These are phyloP conservation scores for Climacium dendroides DNA, from an alignment of 225 moss, liverwort and hornwort species.

Conservation along the genomic window DNA sequence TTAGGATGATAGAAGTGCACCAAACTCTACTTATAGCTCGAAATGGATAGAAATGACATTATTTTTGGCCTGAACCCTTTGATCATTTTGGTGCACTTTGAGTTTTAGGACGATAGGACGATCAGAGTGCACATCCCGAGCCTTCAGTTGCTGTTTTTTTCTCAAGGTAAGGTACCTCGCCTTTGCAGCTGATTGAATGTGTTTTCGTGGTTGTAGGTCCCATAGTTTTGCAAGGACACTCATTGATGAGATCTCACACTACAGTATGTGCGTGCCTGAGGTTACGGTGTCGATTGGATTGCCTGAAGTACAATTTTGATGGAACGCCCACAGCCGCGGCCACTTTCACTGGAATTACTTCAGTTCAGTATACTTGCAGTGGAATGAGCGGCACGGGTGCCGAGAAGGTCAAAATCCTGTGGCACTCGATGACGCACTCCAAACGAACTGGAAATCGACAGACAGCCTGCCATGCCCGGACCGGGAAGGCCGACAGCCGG, in stretches of 20 bases:
- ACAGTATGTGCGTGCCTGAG: background rate
- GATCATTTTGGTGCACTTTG: too few species aligned
- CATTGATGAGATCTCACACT: background rate
- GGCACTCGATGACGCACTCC: background rate
- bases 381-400: background rate
- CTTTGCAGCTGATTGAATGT: background rate
- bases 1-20: background rate
- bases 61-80: background rate
- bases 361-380: background rate
- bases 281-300: background rate
- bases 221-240: background rate
- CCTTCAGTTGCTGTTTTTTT: background rate
- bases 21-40: background rate
- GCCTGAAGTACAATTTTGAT: background rate
- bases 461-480: background rate
- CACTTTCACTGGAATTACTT: background rate
- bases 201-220: background rate
- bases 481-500: background rate
- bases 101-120: too few species aligned
- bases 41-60: fast-evolving
- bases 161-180: background rate
- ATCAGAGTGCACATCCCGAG: background rate
- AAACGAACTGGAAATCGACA: background rate
- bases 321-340: background rate
- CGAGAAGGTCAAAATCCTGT: background rate